Percentiles rank a stretch among this genome's conserved stretches.
phyloP scores from a whole-genome alignment of 1,139 yeast genomes.

The Candida smagusa region DNA sequence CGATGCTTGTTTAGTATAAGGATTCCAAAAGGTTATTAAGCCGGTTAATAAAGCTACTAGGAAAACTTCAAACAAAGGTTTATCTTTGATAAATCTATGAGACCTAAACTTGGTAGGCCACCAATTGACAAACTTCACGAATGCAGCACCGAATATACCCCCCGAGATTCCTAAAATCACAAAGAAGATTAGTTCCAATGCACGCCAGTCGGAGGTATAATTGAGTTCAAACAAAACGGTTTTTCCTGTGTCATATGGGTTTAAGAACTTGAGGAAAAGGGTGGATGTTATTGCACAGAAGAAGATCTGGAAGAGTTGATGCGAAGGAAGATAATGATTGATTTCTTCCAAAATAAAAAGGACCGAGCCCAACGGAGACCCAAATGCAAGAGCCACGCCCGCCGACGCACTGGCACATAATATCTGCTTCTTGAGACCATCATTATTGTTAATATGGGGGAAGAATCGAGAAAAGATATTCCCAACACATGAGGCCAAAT shows the following conservation, averaged over 20 bases:
- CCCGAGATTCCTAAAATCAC: conserved; percentile 53
- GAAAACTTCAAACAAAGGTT: conserved; percentile 49
- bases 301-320: conserved; percentile 56
- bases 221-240: conserved; percentile 56
- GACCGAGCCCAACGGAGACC: conserved; percentile 69
- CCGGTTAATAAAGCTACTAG: conserved; percentile 49
- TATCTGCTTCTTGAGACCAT: conserved; percentile 54
- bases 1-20: conserved; percentile 52
- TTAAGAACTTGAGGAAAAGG: conserved; percentile 50
- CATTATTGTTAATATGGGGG: conserved; percentile 48
- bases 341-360: conserved; percentile 65
- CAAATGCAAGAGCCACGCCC: conserved; percentile 70
- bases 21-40: conserved; percentile 48
- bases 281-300: conserved; percentile 61
- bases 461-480: conserved; percentile 54
- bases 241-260: conserved; percentile 65
- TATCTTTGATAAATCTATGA: conserved; percentile 28
- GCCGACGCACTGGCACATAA: conserved; percentile 65
- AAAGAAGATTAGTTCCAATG: conserved; percentile 47
- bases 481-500: conserved; percentile 66
- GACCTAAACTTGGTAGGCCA: conserved; percentile 48
- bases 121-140: conserved; percentile 49
- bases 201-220: conserved; percentile 56
- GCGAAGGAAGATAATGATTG: conserved; percentile 56
- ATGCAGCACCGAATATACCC: conserved; percentile 55